Conservation (phyloP, 352 stramenopile genomes). For the Globisporangium nodosum region DNA sequence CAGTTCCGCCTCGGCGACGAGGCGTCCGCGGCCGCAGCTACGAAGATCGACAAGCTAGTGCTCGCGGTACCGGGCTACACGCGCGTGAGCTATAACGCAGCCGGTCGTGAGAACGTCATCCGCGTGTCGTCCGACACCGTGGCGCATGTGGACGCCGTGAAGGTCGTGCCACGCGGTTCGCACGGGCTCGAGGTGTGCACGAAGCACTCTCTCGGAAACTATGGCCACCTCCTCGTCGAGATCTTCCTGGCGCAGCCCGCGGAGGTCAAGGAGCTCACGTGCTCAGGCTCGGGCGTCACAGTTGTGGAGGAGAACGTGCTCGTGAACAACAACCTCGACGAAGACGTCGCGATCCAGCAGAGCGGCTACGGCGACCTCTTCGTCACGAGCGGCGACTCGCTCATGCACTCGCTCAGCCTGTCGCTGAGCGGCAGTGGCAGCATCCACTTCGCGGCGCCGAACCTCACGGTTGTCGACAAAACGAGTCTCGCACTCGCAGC, state of each 20-base stretch:
- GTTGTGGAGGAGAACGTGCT: slow-evolving; percentile 27
- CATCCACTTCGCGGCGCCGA: slow-evolving; percentile 21
- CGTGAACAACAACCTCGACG: slow-evolving; percentile 7
- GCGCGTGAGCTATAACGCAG: slow-evolving; percentile 19
- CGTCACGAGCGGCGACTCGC: slow-evolving; percentile 11
- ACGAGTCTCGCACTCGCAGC: slow-evolving; percentile 6
- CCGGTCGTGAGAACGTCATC: slow-evolving; percentile 13
- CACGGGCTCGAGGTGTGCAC: slow-evolving; percentile 17
- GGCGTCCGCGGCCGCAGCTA: background rate
- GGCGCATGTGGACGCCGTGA: slow-evolving; percentile 10
- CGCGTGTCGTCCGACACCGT: slow-evolving; percentile 18
- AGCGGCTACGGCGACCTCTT: slow-evolving; percentile 19
- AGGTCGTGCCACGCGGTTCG: slow-evolving; percentile 6
- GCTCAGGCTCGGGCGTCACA: slow-evolving; percentile 9
- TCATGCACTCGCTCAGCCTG: slow-evolving; percentile 16
- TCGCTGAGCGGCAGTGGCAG: slow-evolving; percentile 22
- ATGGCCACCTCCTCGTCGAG: slow-evolving; percentile 21
- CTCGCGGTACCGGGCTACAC: slow-evolving; percentile 20
- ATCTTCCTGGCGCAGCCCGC: slow-evolving; percentile 18
- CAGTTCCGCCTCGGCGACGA: slow-evolving; percentile 13
- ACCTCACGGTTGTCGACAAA: slow-evolving; percentile 5
- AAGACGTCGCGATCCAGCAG: slow-evolving; percentile 14
- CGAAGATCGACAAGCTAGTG: slow-evolving; percentile 14
- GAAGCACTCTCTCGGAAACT: background rate
- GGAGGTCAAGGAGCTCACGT: slow-evolving; percentile 8